Evolutionary conservation across 495 filamentous ascomycete species (phyloP).

Genomic region (Hypoxylon lenormandii): DNA sequence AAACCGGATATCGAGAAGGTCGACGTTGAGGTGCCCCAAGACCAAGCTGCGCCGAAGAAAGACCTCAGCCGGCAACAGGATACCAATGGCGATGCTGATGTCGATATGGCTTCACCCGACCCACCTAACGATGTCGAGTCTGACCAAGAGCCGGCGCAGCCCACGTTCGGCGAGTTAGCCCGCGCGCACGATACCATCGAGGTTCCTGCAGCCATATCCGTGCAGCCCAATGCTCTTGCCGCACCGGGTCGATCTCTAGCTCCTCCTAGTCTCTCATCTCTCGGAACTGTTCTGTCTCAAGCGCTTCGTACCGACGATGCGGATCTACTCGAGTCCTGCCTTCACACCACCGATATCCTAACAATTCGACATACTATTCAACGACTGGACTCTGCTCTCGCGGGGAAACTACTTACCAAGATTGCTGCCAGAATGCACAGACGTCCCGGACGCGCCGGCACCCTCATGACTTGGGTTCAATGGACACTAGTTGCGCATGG

Average conservation of each 20-base stretch:
- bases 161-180: conserved; percentile 88
- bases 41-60: conserved; percentile 18
- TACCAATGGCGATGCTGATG: conserved; percentile 32
- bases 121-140: conserved; percentile 64
- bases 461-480: conserved; percentile 95
- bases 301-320: conserved; percentile 90
- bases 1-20: background rate
- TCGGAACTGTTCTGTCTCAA: conserved; percentile 90
- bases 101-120: conserved; percentile 60
- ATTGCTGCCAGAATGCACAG: conserved; percentile 88
- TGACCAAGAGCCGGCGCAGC: conserved; percentile 65
- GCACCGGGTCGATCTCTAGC: conserved; percentile 57
- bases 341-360: conserved; percentile 77
- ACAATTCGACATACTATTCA: conserved; percentile 89
- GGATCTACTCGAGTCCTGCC: conserved; percentile 88
- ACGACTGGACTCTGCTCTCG: conserved; percentile 84
- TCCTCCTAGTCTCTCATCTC: conserved; percentile 79
- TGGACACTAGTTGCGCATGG: conserved; percentile 96
- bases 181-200: conserved; percentile 81
- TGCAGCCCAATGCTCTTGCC: conserved; percentile 51
- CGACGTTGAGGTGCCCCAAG: conserved; percentile 7
- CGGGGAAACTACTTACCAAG: conserved; percentile 78
- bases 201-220: conserved; percentile 71
- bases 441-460: conserved; percentile 86
- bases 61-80: conserved; percentile 8